These are phyloP conservation scores for Russula emetica DNA, from an alignment of 768 basidiomycete species.

Conservation along the genomic window DNA sequence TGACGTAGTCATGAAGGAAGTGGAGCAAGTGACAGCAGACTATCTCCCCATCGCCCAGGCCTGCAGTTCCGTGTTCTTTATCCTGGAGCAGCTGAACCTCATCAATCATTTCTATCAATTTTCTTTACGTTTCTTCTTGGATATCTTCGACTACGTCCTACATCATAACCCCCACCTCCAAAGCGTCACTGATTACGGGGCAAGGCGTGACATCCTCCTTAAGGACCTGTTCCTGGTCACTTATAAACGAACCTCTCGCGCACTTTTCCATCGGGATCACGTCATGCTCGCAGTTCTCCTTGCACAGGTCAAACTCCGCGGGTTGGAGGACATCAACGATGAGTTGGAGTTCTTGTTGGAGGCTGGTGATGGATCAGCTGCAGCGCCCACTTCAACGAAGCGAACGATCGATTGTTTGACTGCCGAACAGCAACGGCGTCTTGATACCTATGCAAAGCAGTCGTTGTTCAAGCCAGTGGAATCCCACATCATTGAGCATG, in stretches of 20 bases:
- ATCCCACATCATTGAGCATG: constrained; percentile 53
- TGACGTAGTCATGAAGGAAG: constrained; percentile 91
- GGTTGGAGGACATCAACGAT: constrained; percentile 71
- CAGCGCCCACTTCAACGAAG: constrained; percentile 36
- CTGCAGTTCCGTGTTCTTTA: constrained; percentile 95
- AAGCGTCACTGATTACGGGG: constrained; percentile 65
- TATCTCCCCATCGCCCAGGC: constrained; percentile 93
- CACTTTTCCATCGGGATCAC: constrained; percentile 85
- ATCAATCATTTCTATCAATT: constrained; percentile 99
- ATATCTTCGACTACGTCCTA: constrained; percentile 94
- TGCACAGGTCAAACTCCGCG: constrained; percentile 82
- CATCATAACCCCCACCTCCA: constrained; percentile 88
- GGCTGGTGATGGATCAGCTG: constrained; percentile 64
- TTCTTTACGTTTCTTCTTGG: constrained; percentile 95
- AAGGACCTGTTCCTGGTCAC: constrained; percentile 87
- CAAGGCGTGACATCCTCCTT: constrained; percentile 73
- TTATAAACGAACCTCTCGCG: constrained; percentile 84
- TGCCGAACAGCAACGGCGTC: constrained; percentile 61
- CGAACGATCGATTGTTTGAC: constrained; percentile 50
- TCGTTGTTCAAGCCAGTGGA: constrained; percentile 75
- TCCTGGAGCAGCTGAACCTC: constrained; percentile 87
- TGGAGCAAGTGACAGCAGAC: constrained; percentile 92
- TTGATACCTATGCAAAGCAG: constrained; percentile 68
- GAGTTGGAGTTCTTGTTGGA: constrained; percentile 93
- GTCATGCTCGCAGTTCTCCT: constrained; percentile 87